These are phyloP conservation scores for Kregervanrija pseudodelftensis DNA, from an alignment of 805 yeast species.

Conservation along the genomic window DNA sequence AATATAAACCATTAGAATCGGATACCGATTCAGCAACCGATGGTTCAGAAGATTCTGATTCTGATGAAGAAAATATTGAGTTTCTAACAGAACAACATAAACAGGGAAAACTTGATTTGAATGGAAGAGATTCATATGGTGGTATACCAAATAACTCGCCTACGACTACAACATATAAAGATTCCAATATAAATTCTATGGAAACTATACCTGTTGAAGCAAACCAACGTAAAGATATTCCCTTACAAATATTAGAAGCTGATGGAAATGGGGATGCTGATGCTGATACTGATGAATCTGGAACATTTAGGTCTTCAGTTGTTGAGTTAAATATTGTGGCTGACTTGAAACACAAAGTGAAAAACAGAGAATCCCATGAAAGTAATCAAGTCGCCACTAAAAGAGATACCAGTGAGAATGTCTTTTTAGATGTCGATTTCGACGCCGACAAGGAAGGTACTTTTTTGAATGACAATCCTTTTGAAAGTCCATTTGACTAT, in stretches of 20 bases:
- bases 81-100: conserved; percentile 19
- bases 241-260: not conserved
- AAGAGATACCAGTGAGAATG: conserved; percentile 1
- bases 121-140: too few species aligned
- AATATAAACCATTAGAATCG: conserved; percentile 3
- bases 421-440: conserved; percentile 11
- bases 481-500: conserved; percentile 12
- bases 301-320: too few species aligned
- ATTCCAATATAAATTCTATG: too few species aligned
- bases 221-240: not conserved
- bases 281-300: too few species aligned
- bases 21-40: conserved; percentile 7
- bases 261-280: not conserved
- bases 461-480: conserved; percentile 9
- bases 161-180: too few species aligned
- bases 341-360: too few species aligned
- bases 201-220: too few species aligned
- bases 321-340: too few species aligned
- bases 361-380: not conserved
- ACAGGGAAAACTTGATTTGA: conserved; percentile 7
- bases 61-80: conserved; percentile 29
- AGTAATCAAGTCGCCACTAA: not conserved
- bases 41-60: conserved; percentile 21
- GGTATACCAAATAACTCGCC: too few species aligned
- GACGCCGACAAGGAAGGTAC: conserved; percentile 9